These are phyloP conservation scores for Aphanomyces stellatus DNA, from an alignment of 352 stramenopile species.

Conservation along the genomic window DNA sequence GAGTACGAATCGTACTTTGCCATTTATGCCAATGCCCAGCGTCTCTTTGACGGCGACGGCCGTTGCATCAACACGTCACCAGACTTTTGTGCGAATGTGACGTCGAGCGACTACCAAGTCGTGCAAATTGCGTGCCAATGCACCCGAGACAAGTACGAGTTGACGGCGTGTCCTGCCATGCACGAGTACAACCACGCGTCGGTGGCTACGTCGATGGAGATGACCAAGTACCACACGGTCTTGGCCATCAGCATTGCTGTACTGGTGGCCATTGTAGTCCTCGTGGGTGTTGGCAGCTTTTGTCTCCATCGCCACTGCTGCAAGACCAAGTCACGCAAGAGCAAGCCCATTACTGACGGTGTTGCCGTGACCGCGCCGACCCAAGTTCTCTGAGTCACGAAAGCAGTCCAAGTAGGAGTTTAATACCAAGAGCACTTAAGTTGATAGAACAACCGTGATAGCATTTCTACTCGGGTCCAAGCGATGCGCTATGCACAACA, in stretches of 20 bases:
- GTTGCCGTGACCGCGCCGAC: too few relatives aligned
- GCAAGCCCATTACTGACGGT: too few relatives aligned
- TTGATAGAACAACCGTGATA: too few relatives aligned
- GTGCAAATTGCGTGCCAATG: not conserved
- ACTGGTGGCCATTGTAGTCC: not conserved
- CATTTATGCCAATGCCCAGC: not conserved
- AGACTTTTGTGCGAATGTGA: not conserved
- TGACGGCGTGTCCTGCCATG: not conserved
- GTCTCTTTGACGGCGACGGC: conserved; percentile 7
- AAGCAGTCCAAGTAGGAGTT: too few relatives aligned
- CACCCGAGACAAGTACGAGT: not conserved
- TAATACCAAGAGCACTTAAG: too few relatives aligned
- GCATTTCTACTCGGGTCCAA: too few relatives aligned
- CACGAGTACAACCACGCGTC: not conserved
- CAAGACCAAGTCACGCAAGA: too few relatives aligned
- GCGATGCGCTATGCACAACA: too few relatives aligned
- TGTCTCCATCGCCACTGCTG: not conserved
- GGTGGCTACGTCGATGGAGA: not conserved
- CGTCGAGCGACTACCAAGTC: not conserved
- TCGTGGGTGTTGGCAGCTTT: too few relatives aligned
- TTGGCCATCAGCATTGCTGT: not conserved
- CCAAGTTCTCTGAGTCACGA: too few relatives aligned
- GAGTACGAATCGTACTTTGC: not conserved
- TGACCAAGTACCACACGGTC: not conserved
- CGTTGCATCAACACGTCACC: not conserved